Evolutionary conservation across 306 rosid species (phyloP), one percentile per base, ranked within the genome.

Genomic region (Corylus americana): DNA sequence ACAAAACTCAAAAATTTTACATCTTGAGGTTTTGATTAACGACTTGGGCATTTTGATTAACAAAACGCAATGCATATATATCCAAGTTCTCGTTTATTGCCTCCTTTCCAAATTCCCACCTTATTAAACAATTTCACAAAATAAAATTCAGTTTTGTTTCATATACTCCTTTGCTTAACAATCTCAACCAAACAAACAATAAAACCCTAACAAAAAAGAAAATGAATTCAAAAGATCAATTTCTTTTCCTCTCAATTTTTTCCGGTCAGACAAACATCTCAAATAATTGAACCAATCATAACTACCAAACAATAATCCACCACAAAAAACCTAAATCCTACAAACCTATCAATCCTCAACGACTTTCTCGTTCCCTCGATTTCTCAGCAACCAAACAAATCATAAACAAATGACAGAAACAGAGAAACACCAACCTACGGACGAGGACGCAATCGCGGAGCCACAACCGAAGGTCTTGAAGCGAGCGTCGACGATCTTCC

Each of bases 391-490:
- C 76, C 22, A 58, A 39, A 16, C 8, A 72, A 37, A 62, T 29
- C 10, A 47, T 18, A 27, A 2, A 1, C 6, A 47, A 49, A 29
- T 25, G 44, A 22, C 0, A 9, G 55, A 11, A 22, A 44, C 62
- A 39, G n/a, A 71, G 35, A 11, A 78, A 10, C 66, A 64, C 87
- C 12, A 72, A 94, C 98, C 98, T 54, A 93, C 91, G 0, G 98
- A 94, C 17, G 97, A 92, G 61, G 98, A 94, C 7, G 98, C 98
- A 80, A 92, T 94, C 50, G 98, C 98, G 31, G 96, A 92, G 22
- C 98, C 98, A 77, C 97, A 92, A 2, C 98, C 98, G 29, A 92
- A 94, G 55, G 98, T 94, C 90, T 94, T 94, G 87, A 94, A 94
- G 74, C 93, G 82, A 37, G 98, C 98, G 37, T 94, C 98, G 5